phyloP scores from a whole-genome alignment of 2,329 filamentous ascomycete genomes.

The Pezicula carpinea region DNA sequence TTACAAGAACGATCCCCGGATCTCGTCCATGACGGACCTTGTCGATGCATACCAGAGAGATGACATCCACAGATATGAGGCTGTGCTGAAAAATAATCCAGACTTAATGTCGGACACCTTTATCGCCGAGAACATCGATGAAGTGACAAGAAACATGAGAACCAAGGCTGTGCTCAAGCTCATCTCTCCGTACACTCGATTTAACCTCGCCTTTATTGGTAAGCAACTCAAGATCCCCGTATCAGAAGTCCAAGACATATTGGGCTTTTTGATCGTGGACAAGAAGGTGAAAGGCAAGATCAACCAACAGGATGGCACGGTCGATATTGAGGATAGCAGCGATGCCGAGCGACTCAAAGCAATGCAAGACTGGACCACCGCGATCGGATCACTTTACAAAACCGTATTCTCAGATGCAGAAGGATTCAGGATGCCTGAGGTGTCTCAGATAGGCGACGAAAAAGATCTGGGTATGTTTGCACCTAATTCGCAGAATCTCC shows the following conservation, averaged over 20 bases:
- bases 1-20: constrained; percentile 91
- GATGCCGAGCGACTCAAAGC: constrained; percentile 72
- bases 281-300: constrained; percentile 83
- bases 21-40: constrained; percentile 94
- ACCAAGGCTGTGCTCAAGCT: constrained; percentile 92
- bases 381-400: constrained; percentile 64
- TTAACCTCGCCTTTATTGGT: constrained; percentile 84
- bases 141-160: constrained; percentile 96
- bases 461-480: neutral
- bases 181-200: constrained; percentile 90
- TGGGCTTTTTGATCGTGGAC: constrained; percentile 91
- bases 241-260: constrained; percentile 86
- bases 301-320: constrained; percentile 78
- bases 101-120: constrained; percentile 90
- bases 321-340: constrained; percentile 71
- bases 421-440: constrained; percentile 45
- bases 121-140: constrained; percentile 98
- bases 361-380: constrained; percentile 66
- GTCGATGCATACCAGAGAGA: constrained; percentile 96
- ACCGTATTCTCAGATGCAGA: constrained; percentile 76
- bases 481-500: too few relatives aligned
- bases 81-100: constrained; percentile 78
- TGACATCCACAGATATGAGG: constrained; percentile 88
- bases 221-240: constrained; percentile 81
- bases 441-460: constrained; percentile 18